Evolutionary conservation across 495 filamentous ascomycete genomes (phyloP), one percentile per base, ranked within the genome.

Genomic region (Trichoderma erinaceum): DNA sequence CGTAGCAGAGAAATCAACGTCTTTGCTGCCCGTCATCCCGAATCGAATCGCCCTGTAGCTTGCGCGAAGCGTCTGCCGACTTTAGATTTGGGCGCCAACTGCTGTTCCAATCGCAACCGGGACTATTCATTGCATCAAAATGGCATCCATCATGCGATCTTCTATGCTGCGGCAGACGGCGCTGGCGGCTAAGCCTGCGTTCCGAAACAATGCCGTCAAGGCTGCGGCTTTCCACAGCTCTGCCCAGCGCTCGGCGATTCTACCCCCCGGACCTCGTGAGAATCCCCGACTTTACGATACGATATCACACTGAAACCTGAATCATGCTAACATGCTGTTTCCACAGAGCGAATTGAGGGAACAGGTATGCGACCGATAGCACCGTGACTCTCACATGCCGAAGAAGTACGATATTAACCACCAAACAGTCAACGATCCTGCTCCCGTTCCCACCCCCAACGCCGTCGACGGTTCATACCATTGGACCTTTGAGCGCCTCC

Each of bases 391-490:
- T 67, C 50, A n/a, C 65, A 68, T 32, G 69, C 66, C 44, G 50
- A 41, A 65, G 8, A 18, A 48, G 2, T 2, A 48, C 16, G 32
- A 41, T 15, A 13, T 29, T 29, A 65, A 48, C 65, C 44, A 18
- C 41, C 41, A 10, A 65, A 4, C 76, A 96, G 91, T 90, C 72
- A 99, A 99, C 80, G 95, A 98, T 76, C 83, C 95, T 66, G 89
- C 85, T 61, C 87, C 85, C 32, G 75, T 97, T n/a, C 92, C 92
- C 32, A 71, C 83, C 12, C 71, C 90, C 48, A 86, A 84, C 66
- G 87, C 93, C 18, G 81, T 85, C 25, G 89, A 98, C 78, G 96
- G 95, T 66, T 94, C 90, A 78, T 98, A 98, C 84, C 95, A 99
- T 84, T 99, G 95, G 95, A 88, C 90, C 70, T 96, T 97, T 75